Evolutionary conservation across 2,329 filamentous ascomycete species (phyloP).

Genomic region (Cladosporium cucumerinum): DNA sequence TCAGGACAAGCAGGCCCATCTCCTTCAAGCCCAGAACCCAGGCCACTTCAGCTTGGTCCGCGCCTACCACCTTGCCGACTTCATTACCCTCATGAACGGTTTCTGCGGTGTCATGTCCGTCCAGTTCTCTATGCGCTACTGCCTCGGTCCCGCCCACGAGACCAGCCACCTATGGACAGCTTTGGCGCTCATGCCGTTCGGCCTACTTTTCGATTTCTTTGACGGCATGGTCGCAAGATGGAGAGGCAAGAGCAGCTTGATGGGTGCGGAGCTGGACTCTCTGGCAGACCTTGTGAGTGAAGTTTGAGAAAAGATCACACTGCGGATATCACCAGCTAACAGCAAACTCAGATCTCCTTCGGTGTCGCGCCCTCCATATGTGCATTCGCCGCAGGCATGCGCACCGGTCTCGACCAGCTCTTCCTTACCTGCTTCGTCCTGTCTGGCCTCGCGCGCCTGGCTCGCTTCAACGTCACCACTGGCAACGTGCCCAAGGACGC

Average conservation of each 20-base stretch:
- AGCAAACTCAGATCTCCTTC: constrained; percentile 75
- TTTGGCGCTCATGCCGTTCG: constrained; percentile 83
- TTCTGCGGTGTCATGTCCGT: constrained; percentile 93
- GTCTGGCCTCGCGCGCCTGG: constrained; percentile 86
- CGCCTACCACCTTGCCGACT: constrained; percentile 72
- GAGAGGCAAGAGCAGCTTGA: constrained; percentile 94
- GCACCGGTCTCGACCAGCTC: constrained; percentile 78
- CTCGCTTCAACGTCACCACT: constrained; percentile 96
- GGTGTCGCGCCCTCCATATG: constrained; percentile 83
- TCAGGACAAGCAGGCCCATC: constrained; percentile 71
- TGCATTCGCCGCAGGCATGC: constrained; percentile 85
- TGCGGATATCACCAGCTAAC: constrained; percentile 5
- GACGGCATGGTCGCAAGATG: constrained; percentile 95
- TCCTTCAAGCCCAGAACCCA: constrained; percentile 62
- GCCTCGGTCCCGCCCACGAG: constrained; percentile 61
- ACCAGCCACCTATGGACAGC: constrained; percentile 74
- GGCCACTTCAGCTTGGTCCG: constrained; percentile 65
- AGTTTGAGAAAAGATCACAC: neutral
- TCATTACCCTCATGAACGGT: constrained; percentile 80
- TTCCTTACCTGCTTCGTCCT: constrained; percentile 86
- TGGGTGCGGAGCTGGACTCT: constrained; percentile 97
- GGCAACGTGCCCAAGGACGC: constrained; percentile 85
- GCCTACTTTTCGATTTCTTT: constrained; percentile 96
- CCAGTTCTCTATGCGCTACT: constrained; percentile 92
- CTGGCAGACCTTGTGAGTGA: constrained; percentile 76